Conservation (phyloP, 225 moss, liverwort and hornwort genomes). For the Sphagnum contortum region DNA sequence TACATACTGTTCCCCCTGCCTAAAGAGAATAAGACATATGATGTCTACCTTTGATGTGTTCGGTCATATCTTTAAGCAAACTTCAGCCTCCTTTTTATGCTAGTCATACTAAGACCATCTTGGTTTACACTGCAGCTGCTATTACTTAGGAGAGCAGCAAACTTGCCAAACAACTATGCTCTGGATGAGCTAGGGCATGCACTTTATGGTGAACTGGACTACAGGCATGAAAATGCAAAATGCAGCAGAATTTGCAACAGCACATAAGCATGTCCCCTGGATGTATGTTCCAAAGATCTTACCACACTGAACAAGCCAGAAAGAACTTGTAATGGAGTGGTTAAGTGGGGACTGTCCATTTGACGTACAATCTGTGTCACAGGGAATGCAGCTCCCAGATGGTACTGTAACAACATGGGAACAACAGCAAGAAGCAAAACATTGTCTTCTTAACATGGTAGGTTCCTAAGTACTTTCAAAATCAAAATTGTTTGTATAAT, state of each 20-base stretch:
- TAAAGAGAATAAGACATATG: no score
- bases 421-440: conserved; percentile 61
- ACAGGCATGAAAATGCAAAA: conserved; percentile 77
- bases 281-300: conserved; percentile 68
- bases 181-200: conserved; percentile 86
- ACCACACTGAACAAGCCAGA: conserved; percentile 48
- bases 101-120: no score
- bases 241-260: conserved; percentile 53
- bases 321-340: conserved; percentile 94
- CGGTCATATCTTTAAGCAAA: no score
- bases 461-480: no score
- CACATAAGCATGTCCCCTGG: conserved; percentile 55
- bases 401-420: conserved; percentile 36
- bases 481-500: no score
- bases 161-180: conserved; percentile 72
- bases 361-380: conserved; percentile 59
- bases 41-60: no score
- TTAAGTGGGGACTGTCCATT: conserved; percentile 73
- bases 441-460: conserved; percentile 71
- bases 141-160: conserved; percentile 61
- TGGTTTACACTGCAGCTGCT: conserved; percentile 44
- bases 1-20: no score
- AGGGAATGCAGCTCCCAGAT: conserved; percentile 37
- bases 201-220: conserved; percentile 94
- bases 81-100: no score